Evolutionary conservation across 768 basidiomycete species (phyloP).

Genomic region (Tylopilus vinaceipallidus): DNA sequence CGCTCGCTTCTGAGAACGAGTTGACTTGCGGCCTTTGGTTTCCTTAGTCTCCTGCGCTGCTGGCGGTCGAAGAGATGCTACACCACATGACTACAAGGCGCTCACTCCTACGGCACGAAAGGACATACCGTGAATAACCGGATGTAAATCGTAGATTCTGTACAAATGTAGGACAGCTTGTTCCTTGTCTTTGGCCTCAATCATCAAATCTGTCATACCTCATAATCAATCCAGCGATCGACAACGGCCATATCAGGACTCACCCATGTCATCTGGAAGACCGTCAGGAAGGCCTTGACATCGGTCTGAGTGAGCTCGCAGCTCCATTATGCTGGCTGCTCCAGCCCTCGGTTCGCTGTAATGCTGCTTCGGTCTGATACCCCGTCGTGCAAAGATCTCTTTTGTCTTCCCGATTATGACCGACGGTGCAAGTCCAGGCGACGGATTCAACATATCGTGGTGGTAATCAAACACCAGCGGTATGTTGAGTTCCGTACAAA

Average conservation of each 20-base stretch:
- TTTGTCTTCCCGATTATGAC: conserved; percentile 75
- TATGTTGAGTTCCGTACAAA: conserved; percentile 81
- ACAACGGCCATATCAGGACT: conserved; percentile 10
- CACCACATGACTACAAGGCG: background rate
- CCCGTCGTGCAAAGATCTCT: conserved; percentile 68
- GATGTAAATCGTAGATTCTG: conserved; percentile 68
- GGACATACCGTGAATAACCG: conserved; percentile 55
- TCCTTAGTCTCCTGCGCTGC: conserved; percentile 37
- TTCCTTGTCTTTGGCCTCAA: conserved; percentile 92
- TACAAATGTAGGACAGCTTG: conserved; percentile 89
- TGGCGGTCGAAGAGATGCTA: conserved; percentile 44
- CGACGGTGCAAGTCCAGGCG: conserved; percentile 50
- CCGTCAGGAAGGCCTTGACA: conserved; percentile 65
- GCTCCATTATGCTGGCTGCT: conserved; percentile 79
- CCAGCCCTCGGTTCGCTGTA: conserved; percentile 88
- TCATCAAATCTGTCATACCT: conserved; percentile 68
- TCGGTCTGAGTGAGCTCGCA: conserved; percentile 83
- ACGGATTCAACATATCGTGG: conserved; percentile 71
- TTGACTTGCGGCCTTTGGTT: conserved; percentile 45
- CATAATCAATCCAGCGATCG: background rate
- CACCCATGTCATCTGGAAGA: conserved; percentile 67
- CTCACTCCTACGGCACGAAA: background rate
- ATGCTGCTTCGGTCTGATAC: conserved; percentile 90
- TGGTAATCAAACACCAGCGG: conserved; percentile 80
- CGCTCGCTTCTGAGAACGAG: conserved; percentile 26